phyloP scores from a whole-genome alignment of 2,329 filamentous ascomycete genomes.

The Venturia pyrina region DNA sequence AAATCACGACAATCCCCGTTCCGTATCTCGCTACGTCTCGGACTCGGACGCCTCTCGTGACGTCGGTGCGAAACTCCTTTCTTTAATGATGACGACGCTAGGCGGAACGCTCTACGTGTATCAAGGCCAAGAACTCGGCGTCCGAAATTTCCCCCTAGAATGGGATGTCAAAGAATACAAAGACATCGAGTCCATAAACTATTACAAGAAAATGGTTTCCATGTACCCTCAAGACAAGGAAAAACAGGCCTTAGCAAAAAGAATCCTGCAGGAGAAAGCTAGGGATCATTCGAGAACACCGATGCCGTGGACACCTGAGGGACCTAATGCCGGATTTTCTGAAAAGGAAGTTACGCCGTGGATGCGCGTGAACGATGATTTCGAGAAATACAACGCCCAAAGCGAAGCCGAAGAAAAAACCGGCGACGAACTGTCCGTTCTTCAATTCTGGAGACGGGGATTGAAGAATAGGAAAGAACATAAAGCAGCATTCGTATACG shows the following conservation, averaged over 20 bases:
- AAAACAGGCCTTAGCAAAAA: constrained; percentile 37
- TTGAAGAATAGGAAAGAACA: constrained; percentile 46
- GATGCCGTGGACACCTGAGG: constrained; percentile 51
- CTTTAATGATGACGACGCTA: constrained; percentile 37
- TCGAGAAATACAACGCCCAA: constrained; percentile 46
- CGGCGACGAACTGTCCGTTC: constrained; percentile 34
- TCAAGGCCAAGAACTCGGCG: constrained; percentile 42
- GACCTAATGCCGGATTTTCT: constrained; percentile 52
- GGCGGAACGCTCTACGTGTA: constrained; percentile 42
- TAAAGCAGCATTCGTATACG: constrained; percentile 57
- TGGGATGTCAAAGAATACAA: constrained; percentile 39
- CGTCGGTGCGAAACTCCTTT: constrained; percentile 37
- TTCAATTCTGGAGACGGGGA: constrained; percentile 51
- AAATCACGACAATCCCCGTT: constrained; percentile 44
- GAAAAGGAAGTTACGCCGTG: constrained; percentile 40
- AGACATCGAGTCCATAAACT: constrained; percentile 46
- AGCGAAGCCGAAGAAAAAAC: constrained; percentile 32
- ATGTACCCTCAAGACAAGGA: constrained; percentile 25
- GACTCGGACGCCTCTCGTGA: constrained; percentile 37
- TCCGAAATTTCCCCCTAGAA: constrained; percentile 36
- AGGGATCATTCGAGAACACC: constrained; percentile 59
- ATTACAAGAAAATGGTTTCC: constrained; percentile 38
- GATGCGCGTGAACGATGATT: constrained; percentile 51
- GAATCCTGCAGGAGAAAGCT: constrained; percentile 48
- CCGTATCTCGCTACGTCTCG: constrained; percentile 37